phyloP scores from a whole-genome alignment of 1,284 basidiomycete genomes.

The Stygiomarasmius scandens region DNA sequence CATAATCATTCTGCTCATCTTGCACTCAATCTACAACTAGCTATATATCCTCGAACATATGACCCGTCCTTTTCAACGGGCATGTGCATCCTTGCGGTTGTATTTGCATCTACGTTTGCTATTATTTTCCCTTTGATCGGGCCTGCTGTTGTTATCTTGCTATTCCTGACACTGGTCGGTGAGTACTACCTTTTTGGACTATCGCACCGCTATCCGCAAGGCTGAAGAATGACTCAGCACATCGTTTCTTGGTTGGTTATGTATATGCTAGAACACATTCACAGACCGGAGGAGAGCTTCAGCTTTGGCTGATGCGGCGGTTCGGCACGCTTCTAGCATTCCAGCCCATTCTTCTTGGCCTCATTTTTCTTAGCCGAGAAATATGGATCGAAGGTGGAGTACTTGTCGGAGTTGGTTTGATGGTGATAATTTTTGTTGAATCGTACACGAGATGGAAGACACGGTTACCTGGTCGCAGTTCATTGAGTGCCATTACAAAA shows the following conservation, averaged over 20 bases:
- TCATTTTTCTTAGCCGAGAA: constrained; percentile 65
- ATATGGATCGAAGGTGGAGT: constrained; percentile 75
- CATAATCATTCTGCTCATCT: neutral
- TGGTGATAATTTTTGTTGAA: constrained; percentile 62
- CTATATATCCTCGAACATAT: constrained; percentile 72
- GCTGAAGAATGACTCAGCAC: constrained; percentile 45
- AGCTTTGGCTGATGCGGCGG: constrained; percentile 74
- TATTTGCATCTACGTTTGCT: constrained; percentile 72
- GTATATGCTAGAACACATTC: constrained; percentile 72
- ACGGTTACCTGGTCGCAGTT: constrained; percentile 46
- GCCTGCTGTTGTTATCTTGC: constrained; percentile 66
- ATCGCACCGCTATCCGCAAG: neutral
- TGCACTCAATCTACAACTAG: constrained; percentile 37
- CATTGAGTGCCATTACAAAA: constrained; percentile 57
- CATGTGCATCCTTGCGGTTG: constrained; percentile 65
- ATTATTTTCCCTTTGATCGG: constrained; percentile 78
- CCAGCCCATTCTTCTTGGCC: constrained; percentile 74
- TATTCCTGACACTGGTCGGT: constrained; percentile 74
- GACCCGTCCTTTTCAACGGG: constrained; percentile 67
- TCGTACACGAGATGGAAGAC: constrained; percentile 53
- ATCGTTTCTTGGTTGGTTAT: constrained; percentile 75
- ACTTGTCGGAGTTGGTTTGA: constrained; percentile 55
- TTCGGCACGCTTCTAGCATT: constrained; percentile 66
- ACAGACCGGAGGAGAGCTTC: constrained; percentile 70
- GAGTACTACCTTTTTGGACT: constrained; percentile 28